A percentile compares a stretch with the other conserved stretches of the same genome.
phyloP scores from a whole-genome alignment of 1,139 yeast species.

The Lizanozyma gosingica region DNA sequence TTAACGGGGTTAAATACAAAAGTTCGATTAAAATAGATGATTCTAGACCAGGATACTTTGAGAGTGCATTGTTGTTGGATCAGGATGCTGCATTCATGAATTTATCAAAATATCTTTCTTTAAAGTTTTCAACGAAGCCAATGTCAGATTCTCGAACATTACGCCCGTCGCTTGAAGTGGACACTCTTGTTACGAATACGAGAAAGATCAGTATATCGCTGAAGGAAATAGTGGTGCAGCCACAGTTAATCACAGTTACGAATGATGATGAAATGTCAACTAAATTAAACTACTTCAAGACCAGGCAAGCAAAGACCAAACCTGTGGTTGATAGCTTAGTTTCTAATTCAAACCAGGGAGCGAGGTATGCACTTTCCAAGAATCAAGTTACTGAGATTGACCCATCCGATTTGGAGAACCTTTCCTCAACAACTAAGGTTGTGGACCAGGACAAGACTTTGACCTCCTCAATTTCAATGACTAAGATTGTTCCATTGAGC shows the following conservation, averaged over 20 bases:
- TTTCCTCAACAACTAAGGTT: background rate
- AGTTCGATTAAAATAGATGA: slow-evolving; percentile 49
- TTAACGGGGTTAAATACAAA: slow-evolving; percentile 43
- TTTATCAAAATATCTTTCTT: slow-evolving; percentile 23
- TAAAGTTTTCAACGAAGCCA: background rate
- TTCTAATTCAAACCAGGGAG: background rate
- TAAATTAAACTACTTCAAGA: background rate
- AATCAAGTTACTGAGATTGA: background rate
- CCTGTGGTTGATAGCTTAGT: background rate
- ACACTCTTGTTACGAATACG: background rate
- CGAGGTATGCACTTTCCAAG: background rate
- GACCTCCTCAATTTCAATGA: background rate
- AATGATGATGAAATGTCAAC: background rate
- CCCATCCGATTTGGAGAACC: too few species aligned
- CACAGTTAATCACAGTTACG: background rate
- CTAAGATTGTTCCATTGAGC: background rate
- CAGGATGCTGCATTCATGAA: slow-evolving; percentile 36
- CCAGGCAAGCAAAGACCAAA: background rate
- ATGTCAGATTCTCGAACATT: background rate
- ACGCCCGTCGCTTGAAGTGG: background rate
- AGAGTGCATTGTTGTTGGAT: slow-evolving; percentile 45
- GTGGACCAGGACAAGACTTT: background rate
- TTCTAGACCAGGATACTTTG: slow-evolving; percentile 57
- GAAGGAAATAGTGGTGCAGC: background rate
- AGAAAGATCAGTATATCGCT: too few species aligned